Evolutionary conservation across 75 land plant species (phyloP).

Genomic region (Chamaecyparis obtusa): DNA sequence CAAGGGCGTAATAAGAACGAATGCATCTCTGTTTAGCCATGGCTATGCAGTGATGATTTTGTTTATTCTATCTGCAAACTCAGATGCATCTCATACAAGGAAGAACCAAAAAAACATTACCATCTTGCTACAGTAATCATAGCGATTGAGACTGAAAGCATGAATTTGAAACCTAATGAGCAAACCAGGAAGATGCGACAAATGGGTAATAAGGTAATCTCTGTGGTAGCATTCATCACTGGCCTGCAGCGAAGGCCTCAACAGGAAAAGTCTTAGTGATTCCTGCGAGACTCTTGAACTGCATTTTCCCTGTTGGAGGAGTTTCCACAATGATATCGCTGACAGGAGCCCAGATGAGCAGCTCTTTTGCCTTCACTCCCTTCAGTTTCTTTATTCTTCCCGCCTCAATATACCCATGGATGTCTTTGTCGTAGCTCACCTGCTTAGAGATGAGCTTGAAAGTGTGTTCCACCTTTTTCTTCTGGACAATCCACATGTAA

Average conservation of each 20-base stretch:
- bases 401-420: conserved; percentile 5
- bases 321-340: conserved; percentile 15
- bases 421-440: conserved; percentile 20
- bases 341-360: conserved; percentile 25
- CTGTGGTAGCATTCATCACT: no score
- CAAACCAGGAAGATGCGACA: no score
- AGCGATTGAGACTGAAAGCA: no score
- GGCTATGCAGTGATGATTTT: no score
- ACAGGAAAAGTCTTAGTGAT: conserved; percentile 54
- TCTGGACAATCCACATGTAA: conserved; percentile 57
- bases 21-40: no score
- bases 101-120: no score
- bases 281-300: conserved; percentile 61
- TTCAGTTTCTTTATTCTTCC: conserved; percentile 12
- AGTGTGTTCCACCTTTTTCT: conserved; percentile 48
- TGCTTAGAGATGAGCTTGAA: conserved; percentile 19
- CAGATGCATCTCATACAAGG: no score
- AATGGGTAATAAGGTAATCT: no score
- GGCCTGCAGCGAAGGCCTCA: conserved; percentile 29
- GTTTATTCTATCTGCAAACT: no score
- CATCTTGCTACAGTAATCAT: no score
- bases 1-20: no score
- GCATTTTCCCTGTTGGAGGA: conserved; percentile 37
- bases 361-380: conserved; percentile 37
- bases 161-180: no score